Percentiles rank a stretch among this genome's conserved stretches.
These are phyloP conservation scores for Isatis lusitanica DNA, from an alignment of 441 rosid genomes.

Conservation along the genomic window DNA sequence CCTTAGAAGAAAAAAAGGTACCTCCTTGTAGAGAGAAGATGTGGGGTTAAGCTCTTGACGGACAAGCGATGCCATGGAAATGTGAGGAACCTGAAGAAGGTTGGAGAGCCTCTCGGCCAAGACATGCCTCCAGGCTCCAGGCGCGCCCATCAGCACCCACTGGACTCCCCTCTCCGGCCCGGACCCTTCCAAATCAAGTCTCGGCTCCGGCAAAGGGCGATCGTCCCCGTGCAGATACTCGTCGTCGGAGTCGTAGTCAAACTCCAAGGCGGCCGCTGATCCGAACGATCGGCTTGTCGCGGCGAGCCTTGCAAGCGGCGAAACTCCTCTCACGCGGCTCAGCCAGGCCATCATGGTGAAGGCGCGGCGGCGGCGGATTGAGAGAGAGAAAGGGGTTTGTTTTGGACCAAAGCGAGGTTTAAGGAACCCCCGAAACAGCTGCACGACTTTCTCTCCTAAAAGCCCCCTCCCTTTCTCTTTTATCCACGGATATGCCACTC, in stretches of 20 bases:
- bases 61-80: conserved; percentile 90
- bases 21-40: conserved; percentile 76
- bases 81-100: conserved; percentile 83
- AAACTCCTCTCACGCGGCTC: conserved; percentile 48
- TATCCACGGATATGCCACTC: no score
- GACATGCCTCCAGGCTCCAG: conserved; percentile 64
- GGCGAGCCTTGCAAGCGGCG: conserved; percentile 27
- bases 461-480: conserved; percentile 7
- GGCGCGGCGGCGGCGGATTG: conserved; percentile 50
- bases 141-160: conserved; percentile 90
- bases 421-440: conserved; percentile 8
- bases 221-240: conserved; percentile 36
- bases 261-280: conserved; percentile 69
- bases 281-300: conserved; percentile 50
- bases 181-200: conserved; percentile 40
- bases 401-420: conserved; percentile 33
- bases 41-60: conserved; percentile 80
- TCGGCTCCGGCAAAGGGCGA: conserved; percentile 15
- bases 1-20: neutral
- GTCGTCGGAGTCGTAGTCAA: conserved; percentile 59
- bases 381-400: conserved; percentile 30
- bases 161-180: conserved; percentile 72
- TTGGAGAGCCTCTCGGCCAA: conserved; percentile 78
- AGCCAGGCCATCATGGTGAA: conserved; percentile 61
- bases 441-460: neutral